A percentile compares a stretch with the other conserved stretches of the same genome.
These are phyloP conservation scores for Talaromyces nanjingensis DNA, from an alignment of 495 filamentous ascomycete genomes.

Conservation along the genomic window DNA sequence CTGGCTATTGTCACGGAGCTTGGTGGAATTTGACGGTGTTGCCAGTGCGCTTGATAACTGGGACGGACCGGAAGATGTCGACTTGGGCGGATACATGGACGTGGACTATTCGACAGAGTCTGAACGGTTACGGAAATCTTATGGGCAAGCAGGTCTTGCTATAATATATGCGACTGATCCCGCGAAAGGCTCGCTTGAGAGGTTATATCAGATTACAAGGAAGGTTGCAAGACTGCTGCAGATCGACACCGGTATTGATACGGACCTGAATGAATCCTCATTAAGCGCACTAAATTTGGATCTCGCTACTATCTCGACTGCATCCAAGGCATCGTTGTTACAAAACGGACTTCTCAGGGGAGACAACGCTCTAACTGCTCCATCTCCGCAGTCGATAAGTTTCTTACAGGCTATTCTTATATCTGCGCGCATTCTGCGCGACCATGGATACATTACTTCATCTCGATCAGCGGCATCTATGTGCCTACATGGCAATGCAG, in stretches of 20 bases:
- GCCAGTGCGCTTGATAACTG: slow-evolving; percentile 63
- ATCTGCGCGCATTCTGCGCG: slow-evolving; percentile 58
- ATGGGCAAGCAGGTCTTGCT: slow-evolving; percentile 67
- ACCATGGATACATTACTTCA: slow-evolving; percentile 51
- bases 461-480: slow-evolving; percentile 43
- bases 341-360: slow-evolving; percentile 51
- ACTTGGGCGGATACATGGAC: slow-evolving; percentile 58
- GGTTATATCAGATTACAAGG: slow-evolving; percentile 53
- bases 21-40: slow-evolving; percentile 39
- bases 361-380: slow-evolving; percentile 61
- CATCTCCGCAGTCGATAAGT: slow-evolving; percentile 49
- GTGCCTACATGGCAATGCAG: slow-evolving; percentile 39
- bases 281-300: slow-evolving; percentile 30
- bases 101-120: slow-evolving; percentile 35
- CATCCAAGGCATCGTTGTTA: slow-evolving; percentile 39
- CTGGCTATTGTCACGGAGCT: slow-evolving; percentile 67
- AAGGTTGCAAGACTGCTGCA: slow-evolving; percentile 55
- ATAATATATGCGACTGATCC: slow-evolving; percentile 61
- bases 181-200: slow-evolving; percentile 50
- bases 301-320: slow-evolving; percentile 30
- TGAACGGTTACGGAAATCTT: slow-evolving; percentile 49
- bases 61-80: slow-evolving; percentile 75
- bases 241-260: slow-evolving; percentile 44
- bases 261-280: slow-evolving; percentile 18
- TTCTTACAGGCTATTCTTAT: slow-evolving; percentile 63